These are phyloP conservation scores for Coemansia sp. DNA, from an alignment of 192 early-diverging fungal genomes.

Conservation along the genomic window DNA sequence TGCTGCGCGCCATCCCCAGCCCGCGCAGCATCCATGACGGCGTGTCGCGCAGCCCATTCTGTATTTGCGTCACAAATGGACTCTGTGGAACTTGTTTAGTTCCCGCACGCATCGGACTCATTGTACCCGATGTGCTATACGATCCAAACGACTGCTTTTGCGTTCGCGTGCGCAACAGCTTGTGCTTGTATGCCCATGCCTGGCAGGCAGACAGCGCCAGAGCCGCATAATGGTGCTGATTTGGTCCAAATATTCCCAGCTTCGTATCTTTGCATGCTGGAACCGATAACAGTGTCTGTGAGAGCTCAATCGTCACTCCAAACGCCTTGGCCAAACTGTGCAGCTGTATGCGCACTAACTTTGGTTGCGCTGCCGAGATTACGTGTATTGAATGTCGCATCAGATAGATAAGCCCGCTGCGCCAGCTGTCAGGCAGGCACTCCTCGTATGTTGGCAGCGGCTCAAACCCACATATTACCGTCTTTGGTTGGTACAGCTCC, in stretches of 20 bases:
- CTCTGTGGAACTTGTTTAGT: slow-evolving; percentile 22
- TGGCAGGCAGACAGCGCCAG: slow-evolving; percentile 42
- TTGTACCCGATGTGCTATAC: slow-evolving; percentile 16
- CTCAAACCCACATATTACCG: slow-evolving; percentile 42
- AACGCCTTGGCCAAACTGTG: slow-evolving; percentile 26
- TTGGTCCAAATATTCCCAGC: slow-evolving; percentile 34
- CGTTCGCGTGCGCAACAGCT: slow-evolving; percentile 26
- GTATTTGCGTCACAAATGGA: slow-evolving; percentile 20
- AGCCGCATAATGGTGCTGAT: slow-evolving; percentile 35
- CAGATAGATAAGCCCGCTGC: slow-evolving; percentile 29
- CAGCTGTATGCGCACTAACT: slow-evolving; percentile 38
- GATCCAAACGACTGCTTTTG: slow-evolving; percentile 29
- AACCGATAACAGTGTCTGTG: slow-evolving; percentile 20
- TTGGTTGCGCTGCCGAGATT: slow-evolving; percentile 38
- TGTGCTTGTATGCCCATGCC: slow-evolving; percentile 36
- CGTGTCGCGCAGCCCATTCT: slow-evolving; percentile 20
- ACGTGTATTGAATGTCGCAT: slow-evolving; percentile 31
- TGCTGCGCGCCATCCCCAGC: slow-evolving; percentile 23
- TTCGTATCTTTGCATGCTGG: slow-evolving; percentile 25
- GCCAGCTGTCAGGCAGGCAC: slow-evolving; percentile 35
- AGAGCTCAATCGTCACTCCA: slow-evolving; percentile 35
- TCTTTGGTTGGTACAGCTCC: slow-evolving; percentile 24
- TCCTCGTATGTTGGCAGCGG: slow-evolving; percentile 28
- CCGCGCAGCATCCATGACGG: slow-evolving; percentile 51
- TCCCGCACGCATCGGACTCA: slow-evolving; percentile 21